These are phyloP conservation scores for Sophora flavescens DNA, from an alignment of 306 rosid species.

Conservation along the genomic window DNA sequence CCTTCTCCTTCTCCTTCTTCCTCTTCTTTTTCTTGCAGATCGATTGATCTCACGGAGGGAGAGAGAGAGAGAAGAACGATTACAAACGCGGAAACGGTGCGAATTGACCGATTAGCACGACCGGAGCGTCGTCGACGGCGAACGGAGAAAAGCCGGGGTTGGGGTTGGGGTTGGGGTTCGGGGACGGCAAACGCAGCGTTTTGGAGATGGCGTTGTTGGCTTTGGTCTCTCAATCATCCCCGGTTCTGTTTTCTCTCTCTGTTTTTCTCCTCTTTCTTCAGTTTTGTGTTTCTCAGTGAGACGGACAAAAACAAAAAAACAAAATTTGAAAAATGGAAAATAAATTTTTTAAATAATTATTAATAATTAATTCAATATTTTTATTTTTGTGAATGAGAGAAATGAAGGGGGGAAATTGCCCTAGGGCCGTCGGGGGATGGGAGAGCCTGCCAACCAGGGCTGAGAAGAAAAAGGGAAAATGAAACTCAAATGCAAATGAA, in stretches of 20 bases:
- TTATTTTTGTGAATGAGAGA: constrained; percentile 20
- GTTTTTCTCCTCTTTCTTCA: constrained; percentile 22
- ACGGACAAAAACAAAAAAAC: constrained; percentile 33
- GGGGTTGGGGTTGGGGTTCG: constrained; percentile 24
- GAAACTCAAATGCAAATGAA: constrained; percentile 5
- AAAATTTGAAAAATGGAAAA: neutral
- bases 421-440: no score
- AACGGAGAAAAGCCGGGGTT: constrained; percentile 2
- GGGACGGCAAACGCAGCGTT: constrained; percentile 48
- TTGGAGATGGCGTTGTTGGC: constrained; percentile 30
- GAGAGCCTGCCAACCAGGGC: neutral
- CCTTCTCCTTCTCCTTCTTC: neutral
- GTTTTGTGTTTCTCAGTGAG: constrained; percentile 35
- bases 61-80: neutral
- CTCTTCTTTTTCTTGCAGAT: constrained; percentile 8
- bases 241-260: neutral
- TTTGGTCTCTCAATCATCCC: constrained; percentile 44
- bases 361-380: neutral
- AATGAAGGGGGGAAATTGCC: neutral
- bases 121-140: constrained; percentile 22
- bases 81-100: neutral
- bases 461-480: neutral
- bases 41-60: constrained; percentile 30
- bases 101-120: constrained; percentile 7
- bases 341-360: no score